Evolutionary conservation across 2,329 filamentous ascomycete species (phyloP).

Genomic region (Colletotrichum sansevieriae): DNA sequence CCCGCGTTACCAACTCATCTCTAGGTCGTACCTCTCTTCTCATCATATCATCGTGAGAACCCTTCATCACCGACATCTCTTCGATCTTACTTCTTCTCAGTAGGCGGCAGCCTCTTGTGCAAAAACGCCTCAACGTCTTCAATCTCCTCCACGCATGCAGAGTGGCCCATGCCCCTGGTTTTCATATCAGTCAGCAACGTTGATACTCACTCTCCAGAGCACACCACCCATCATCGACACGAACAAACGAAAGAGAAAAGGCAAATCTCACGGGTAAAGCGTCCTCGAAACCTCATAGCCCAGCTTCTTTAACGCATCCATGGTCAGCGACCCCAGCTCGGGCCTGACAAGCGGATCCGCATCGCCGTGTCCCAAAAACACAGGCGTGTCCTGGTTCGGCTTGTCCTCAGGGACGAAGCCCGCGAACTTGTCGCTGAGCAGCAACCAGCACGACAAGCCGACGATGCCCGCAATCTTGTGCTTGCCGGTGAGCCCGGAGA

Average conservation of each 20-base stretch:
- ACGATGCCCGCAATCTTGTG: conserved; percentile 89
- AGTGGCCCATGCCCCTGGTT: conserved; percentile 77
- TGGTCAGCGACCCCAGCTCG: conserved; percentile 76
- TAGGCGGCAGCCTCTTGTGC: conserved; percentile 58
- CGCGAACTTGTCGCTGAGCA: conserved; percentile 67
- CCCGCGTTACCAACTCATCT: too few relatives aligned
- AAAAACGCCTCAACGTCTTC: conserved; percentile 80
- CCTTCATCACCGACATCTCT: neutral
- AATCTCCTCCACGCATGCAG: conserved; percentile 82
- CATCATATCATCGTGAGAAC: neutral
- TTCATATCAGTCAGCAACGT: neutral
- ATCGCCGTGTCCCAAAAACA: conserved; percentile 92
- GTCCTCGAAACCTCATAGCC: conserved; percentile 83
- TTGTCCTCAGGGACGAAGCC: conserved; percentile 53
- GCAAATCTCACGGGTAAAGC: conserved; percentile 71
- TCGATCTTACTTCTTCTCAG: conserved; percentile 45
- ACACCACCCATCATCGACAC: neutral
- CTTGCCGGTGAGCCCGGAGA: conserved; percentile 80
- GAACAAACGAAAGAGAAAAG: neutral
- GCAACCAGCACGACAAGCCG: conserved; percentile 84
- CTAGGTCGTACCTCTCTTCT: neutral
- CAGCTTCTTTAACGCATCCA: conserved; percentile 74
- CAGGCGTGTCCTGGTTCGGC: conserved; percentile 80
- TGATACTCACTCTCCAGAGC: neutral
- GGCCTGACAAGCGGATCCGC: conserved; percentile 79